phyloP scores from a whole-genome alignment of 192 early-diverging fungal species.

The Anaeromyces robustus region DNA sequence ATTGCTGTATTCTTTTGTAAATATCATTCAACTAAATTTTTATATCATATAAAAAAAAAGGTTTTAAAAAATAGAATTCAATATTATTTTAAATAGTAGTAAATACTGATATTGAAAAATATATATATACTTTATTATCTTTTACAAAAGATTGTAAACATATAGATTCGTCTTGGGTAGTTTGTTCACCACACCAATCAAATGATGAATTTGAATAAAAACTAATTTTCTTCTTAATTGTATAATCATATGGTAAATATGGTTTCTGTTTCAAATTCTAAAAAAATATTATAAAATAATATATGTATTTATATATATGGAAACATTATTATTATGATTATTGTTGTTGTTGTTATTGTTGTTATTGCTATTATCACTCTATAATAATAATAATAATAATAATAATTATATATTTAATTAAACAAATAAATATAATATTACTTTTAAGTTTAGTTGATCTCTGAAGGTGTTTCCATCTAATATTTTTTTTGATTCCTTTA shows the following conservation, averaged over 20 bases:
- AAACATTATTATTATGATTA: no score
- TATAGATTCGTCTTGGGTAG: neutral
- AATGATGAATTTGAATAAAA: neutral
- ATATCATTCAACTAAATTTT: neutral
- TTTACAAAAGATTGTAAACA: neutral
- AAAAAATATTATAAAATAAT: no score
- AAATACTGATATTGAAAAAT: no score
- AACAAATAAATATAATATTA: no score
- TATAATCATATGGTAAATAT: neutral
- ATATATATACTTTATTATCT: neutral
- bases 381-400: no score
- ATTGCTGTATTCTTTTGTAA: neutral
- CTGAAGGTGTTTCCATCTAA: neutral
- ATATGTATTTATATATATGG: no score
- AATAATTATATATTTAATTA: no score
- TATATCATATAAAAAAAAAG: no score
- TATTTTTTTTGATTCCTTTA: neutral
- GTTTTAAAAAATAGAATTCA: no score
- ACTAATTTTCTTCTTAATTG: neutral
- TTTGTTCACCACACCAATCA: neutral
- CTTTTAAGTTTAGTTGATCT: neutral
- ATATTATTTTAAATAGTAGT: no score
- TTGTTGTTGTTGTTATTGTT: no score
- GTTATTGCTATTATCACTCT: no score
- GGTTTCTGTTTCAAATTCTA: neutral